A percentile compares a stretch with the other conserved stretches of the same genome.
Conservation (phyloP, 371 early-diverging fungal genomes). For the Choanephora cucurbitarum region DNA sequence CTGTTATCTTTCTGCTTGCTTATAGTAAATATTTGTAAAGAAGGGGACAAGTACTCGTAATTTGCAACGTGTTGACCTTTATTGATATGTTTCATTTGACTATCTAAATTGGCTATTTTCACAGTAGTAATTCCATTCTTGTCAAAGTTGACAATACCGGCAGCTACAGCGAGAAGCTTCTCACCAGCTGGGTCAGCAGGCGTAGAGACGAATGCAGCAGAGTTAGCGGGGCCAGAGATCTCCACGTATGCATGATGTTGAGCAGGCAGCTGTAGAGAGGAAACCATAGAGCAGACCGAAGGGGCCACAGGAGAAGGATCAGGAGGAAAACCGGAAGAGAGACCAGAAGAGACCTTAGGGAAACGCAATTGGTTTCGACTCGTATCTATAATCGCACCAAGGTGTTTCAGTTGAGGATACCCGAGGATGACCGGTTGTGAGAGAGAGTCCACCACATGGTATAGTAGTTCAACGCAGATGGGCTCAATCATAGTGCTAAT, state of each 20-base stretch:
- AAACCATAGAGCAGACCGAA: constrained; percentile 6
- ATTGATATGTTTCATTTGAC: neutral
- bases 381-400: constrained; percentile 4
- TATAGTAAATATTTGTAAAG: neutral
- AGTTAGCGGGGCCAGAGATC: constrained; percentile 5
- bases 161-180: constrained; percentile 8
- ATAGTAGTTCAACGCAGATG: neutral
- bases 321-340: too few species aligned
- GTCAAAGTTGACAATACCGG: constrained; percentile 6
- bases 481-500: neutral
- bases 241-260: constrained; percentile 8
- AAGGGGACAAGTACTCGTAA: constrained; percentile 6
- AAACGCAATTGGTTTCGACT: constrained; percentile 1
- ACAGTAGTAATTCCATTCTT: neutral
- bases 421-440: constrained; percentile 4
- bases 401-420: neutral
- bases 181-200: neutral
- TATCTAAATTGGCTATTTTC: neutral
- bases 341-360: too few species aligned
- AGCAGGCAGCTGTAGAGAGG: constrained; percentile 3
- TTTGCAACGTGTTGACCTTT: constrained; percentile 9
- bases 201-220: neutral
- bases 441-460: constrained; percentile 7
- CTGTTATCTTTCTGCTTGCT: too few species aligned
- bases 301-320: too few species aligned